Evolutionary conservation across 345 rosid species (phyloP), one percentile per base, ranked within the genome.

Genomic region (Citrus reticulata): DNA sequence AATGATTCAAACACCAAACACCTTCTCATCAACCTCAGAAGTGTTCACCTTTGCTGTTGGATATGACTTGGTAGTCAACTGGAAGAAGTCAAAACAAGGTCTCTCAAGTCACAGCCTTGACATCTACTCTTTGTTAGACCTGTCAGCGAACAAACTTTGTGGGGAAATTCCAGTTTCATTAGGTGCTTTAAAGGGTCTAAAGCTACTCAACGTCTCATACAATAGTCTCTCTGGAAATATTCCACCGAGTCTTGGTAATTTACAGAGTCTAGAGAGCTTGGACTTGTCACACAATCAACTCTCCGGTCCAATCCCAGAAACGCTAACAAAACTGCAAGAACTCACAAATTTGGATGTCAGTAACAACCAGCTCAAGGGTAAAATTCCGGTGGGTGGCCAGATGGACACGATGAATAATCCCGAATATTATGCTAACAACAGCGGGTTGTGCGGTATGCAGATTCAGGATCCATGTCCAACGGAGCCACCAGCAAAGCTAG

Each of bases 261-360:
- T 83, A 49, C 37, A 65, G 74, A 78, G 64, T 37, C n/a, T 83
- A 29, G 86, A 85, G 66, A 78, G 83, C 75, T 78, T 83, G 58
- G 88, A 85, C 71, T 75, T 83, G 76, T 85, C 88, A 46, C 85
- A 82, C 81, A 85, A 85, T 65, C 75, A 69, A 39, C 55, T 81
- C 5, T 78, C 81, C 1, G 86, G 86, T 27, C 25, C 72, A 17
- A 69, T 85, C 63, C 88, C 86, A 1, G 46, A 20, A 34, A 78
- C 81, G 16, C 68, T 85, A 16, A 61, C 77, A 39, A 82, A 75
- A 55, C 72, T 82, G 70, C 80, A 54, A 39, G 61, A 80, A 68
- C 88, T 85, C 46, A 35, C 77, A 1, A 72, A 19, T 42, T 61
- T 82, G 64, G 82, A 83, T 60, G 80, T 82, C 57, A 85, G 84